Evolutionary conservation across 2,329 filamentous ascomycete species (phyloP).

Genomic region (Byssothecium circinans): DNA sequence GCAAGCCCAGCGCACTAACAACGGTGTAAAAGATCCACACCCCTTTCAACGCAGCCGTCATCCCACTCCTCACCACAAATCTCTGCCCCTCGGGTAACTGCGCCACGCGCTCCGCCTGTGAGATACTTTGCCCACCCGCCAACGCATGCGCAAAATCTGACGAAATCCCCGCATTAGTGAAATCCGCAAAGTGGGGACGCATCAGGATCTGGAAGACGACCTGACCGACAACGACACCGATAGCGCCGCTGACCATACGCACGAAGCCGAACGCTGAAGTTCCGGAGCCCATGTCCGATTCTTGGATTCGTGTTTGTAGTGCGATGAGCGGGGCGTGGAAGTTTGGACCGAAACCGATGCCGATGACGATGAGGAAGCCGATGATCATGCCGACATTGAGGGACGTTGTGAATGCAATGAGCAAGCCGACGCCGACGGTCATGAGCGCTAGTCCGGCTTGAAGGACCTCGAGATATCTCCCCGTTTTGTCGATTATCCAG

Average conservation of each 20-base stretch:
- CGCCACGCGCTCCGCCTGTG: constrained; percentile 27
- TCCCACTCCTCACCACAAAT: constrained; percentile 44
- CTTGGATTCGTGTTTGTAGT: constrained; percentile 61
- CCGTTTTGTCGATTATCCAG: constrained; percentile 52
- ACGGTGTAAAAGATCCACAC: constrained; percentile 57
- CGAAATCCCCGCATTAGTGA: constrained; percentile 24
- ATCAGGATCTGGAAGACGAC: constrained; percentile 60
- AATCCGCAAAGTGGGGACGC: constrained; percentile 45
- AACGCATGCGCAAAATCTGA: constrained; percentile 25
- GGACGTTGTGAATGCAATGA: constrained; percentile 24
- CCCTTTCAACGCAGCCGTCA: constrained; percentile 48
- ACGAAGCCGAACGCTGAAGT: constrained; percentile 56
- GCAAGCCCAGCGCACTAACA: constrained; percentile 40
- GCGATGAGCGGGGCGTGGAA: constrained; percentile 58
- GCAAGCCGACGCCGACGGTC: constrained; percentile 39
- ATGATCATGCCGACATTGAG: constrained; percentile 42
- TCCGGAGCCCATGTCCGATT: constrained; percentile 54
- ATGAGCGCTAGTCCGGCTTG: constrained; percentile 35
- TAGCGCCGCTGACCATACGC: constrained; percentile 48
- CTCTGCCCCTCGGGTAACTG: constrained; percentile 34
- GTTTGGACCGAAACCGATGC: constrained; percentile 55
- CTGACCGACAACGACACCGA: constrained; percentile 54
- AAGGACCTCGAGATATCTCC: constrained; percentile 44
- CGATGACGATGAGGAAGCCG: constrained; percentile 53
- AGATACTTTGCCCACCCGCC: constrained; percentile 36